These are phyloP conservation scores for Glycine soja DNA, from an alignment of 306 rosid species.

Conservation along the genomic window DNA sequence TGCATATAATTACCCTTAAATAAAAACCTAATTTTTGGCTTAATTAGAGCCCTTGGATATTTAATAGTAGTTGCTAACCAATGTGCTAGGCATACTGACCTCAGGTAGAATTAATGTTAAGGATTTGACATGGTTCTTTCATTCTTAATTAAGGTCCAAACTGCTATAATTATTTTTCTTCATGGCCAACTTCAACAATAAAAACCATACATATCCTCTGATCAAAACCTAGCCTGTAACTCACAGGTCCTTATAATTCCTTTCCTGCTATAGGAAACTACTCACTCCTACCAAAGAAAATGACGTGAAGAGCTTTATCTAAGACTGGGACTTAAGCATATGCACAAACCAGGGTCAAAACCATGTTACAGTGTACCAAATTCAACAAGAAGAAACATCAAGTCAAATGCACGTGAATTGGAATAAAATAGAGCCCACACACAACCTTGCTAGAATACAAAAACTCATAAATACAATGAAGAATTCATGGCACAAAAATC, in stretches of 20 bases:
- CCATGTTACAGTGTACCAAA: constrained; percentile 32
- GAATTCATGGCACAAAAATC: constrained; percentile 12
- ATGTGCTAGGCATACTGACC: neutral
- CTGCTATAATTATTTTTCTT: neutral
- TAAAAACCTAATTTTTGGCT: neutral
- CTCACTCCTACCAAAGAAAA: constrained; percentile 56
- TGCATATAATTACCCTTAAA: neutral
- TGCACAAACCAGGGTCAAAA: constrained; percentile 42
- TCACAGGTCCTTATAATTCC: neutral
- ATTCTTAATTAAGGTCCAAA: too few relatives aligned
- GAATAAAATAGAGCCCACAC: constrained; percentile 32
- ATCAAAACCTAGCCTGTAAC: neutral
- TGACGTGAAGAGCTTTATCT: constrained; percentile 47
- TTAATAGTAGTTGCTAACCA: neutral
- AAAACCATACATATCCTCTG: neutral
- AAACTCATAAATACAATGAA: constrained; percentile 2
- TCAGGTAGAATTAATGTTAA: too few relatives aligned
- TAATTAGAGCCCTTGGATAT: neutral
- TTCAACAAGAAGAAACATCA: constrained; percentile 34
- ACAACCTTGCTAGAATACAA: constrained; percentile 20
- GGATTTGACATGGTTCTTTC: neutral
- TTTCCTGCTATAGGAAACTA: neutral
- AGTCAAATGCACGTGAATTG: constrained; percentile 21
- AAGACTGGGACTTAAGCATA: constrained; percentile 58
- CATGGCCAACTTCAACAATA: neutral